Base-by-base conservation (phyloP, 805 yeast genomes). In the Wickerhamomyces bovis region DNA sequence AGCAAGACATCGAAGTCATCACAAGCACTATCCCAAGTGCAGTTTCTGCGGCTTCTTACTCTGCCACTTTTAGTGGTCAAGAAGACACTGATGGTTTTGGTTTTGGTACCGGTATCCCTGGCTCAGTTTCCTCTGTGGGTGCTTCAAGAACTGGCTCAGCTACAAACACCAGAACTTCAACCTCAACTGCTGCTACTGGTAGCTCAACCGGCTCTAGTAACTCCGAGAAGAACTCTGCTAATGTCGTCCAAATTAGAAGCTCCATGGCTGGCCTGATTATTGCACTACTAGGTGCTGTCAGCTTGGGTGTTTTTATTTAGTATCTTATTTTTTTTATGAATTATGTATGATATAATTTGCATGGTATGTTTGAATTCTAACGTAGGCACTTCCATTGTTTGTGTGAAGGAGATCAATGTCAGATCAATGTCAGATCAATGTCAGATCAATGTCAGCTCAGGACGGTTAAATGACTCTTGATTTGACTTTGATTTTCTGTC, bases 11-110 rank as follows among this genome's bases (percentile, higher is more conserved):
- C 40, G 79, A 78, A 44, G 68, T 64, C 10, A 73, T 82, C 38
- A 50, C 65, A 5, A 47, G 59, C 2, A 51, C 69, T 12, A 72
- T 81, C 40, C 85, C 86, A n/a, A 65, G 71, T 35, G 83, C 83
- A 1, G 60, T 62, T 2, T 56, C 61, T 3, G 85, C 81, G 1
- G 60, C 75, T 3, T 65, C 59, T 3, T 78, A 71, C 54, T 68
- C 76, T 3, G 56, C 70, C 7, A 75, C 81, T 4, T 71, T 40
- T 35, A 41, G 45, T 21, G 41, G 41, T 30, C 23, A 33, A 7
- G 43, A 38, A 13, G 11, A 44, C 3, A 49, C 44, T 1, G 50
- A 49, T 28, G 47, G 46, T 42, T 42, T 46, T 2, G 51, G 42
- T n/a, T 6, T 18, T 8, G 20, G 20, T 18, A 47, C 52, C n/a